phyloP scores from a whole-genome alignment of 768 basidiomycete species.

The Boletus sp. region DNA sequence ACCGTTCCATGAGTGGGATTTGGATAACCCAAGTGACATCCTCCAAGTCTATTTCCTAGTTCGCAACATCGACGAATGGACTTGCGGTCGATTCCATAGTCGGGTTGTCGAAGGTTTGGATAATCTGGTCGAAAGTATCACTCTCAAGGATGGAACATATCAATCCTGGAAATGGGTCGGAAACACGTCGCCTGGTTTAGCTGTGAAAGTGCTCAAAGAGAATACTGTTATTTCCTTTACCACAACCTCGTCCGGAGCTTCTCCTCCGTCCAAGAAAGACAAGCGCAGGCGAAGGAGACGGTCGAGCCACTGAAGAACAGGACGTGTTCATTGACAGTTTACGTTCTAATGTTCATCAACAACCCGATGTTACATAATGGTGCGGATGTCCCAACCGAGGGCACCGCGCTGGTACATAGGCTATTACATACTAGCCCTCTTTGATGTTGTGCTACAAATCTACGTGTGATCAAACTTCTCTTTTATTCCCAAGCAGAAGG shows the following conservation, averaged over 20 bases:
- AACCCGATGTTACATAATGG: not conserved
- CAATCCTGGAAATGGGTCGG: conserved; percentile 51
- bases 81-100: conserved; percentile 40
- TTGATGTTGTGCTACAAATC: conserved; percentile 12
- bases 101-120: conserved; percentile 41
- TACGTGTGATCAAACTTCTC: conserved; percentile 2
- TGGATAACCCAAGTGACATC: conserved; percentile 45
- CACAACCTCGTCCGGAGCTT: conserved; percentile 26
- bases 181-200: conserved; percentile 22
- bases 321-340: not conserved
- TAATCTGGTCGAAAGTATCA: conserved; percentile 35
- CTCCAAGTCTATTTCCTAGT: conserved; percentile 50
- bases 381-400: not conserved
- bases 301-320: conserved; percentile 22
- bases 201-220: conserved; percentile 34
- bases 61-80: conserved; percentile 55
- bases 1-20: conserved; percentile 49
- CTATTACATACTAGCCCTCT: not conserved
- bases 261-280: conserved; percentile 31
- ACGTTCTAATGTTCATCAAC: not conserved
- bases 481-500: conserved; percentile 74
- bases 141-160: conserved; percentile 33
- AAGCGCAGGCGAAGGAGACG: conserved; percentile 30
- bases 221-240: conserved; percentile 31
- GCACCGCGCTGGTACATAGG: not conserved